Conservation (phyloP, 177 flowering plant species). For the Vitis hybrid region DNA sequence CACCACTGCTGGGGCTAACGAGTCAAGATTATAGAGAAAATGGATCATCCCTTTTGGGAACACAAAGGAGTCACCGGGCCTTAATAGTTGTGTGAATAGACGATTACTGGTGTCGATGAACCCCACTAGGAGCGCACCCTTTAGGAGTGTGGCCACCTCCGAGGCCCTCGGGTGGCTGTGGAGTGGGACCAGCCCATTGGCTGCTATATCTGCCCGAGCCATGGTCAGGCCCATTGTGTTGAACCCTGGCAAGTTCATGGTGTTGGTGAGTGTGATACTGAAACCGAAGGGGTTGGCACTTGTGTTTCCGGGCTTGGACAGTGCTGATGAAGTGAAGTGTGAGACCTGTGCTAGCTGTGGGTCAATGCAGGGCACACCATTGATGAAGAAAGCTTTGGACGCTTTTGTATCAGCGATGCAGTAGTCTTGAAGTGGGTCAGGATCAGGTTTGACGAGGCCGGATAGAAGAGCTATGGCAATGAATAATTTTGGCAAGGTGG, state of each 20-base stretch:
- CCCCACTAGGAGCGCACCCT: constrained; percentile 55
- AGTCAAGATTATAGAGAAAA: constrained; percentile 47
- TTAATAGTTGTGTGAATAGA: constrained; percentile 33
- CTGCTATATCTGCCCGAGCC: constrained; percentile 50
- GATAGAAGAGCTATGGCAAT: constrained; percentile 14
- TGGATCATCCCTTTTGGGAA: constrained; percentile 66
- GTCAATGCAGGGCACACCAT: constrained; percentile 59
- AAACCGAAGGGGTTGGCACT: constrained; percentile 44
- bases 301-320: constrained; percentile 46
- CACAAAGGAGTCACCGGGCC: constrained; percentile 65
- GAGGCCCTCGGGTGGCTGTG: constrained; percentile 83
- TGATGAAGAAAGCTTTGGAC: constrained; percentile 26
- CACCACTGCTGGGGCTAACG: constrained; percentile 32
- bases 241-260: constrained; percentile 46
- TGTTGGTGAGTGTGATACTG: constrained; percentile 43
- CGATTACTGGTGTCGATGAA: constrained; percentile 56
- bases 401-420: constrained; percentile 47
- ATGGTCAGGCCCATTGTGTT: constrained; percentile 62
- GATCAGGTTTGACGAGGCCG: constrained; percentile 42
- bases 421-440: constrained; percentile 74
- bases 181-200: constrained; percentile 45
- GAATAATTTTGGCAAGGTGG: constrained; percentile 6
- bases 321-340: constrained; percentile 53
- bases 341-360: constrained; percentile 35
- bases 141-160: constrained; percentile 46